phyloP scores from a whole-genome alignment of 148 eudicot species.

The Simmondsia chinensis region DNA sequence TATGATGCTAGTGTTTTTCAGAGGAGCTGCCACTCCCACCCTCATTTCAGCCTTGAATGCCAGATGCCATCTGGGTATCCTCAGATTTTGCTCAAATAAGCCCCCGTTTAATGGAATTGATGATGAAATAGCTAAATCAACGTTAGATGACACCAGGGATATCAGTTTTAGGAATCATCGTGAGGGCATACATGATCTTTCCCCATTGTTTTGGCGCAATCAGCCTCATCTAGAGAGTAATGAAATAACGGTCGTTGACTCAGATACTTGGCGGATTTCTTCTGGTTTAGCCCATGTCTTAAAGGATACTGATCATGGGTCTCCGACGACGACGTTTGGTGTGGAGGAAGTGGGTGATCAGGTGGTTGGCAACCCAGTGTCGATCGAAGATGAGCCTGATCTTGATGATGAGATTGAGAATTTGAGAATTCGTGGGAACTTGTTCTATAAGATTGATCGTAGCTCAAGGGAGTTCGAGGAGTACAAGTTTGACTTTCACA shows the following conservation, averaged over 20 bases:
- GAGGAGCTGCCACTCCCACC: conserved; percentile 8
- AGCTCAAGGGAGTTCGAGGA: conserved; percentile 80
- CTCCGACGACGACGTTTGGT: neutral
- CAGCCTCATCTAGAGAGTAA: conserved; percentile 18
- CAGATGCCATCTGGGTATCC: conserved; percentile 3
- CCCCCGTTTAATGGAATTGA: neutral
- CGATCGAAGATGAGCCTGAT: conserved; percentile 23
- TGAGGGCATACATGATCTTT: conserved; percentile 14
- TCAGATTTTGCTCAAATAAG: conserved; percentile 7
- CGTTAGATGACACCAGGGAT: conserved; percentile 2
- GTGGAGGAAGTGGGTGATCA: conserved; percentile 20
- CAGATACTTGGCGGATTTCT: conserved; percentile 64
- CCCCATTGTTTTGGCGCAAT: conserved; percentile 24
- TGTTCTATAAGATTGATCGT: conserved; percentile 78
- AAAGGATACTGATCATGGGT: conserved; percentile 13
- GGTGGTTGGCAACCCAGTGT: conserved; percentile 8
- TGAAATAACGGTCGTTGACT: conserved; percentile 55
- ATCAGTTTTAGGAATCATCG: conserved; percentile 7
- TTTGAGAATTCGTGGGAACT: conserved; percentile 58
- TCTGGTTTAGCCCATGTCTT: conserved; percentile 40
- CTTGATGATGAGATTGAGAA: conserved; percentile 85
- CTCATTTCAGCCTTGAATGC: too few relatives aligned
- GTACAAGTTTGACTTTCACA: conserved; percentile 63
- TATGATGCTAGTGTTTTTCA: conserved; percentile 11
- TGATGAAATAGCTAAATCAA: conserved; percentile 10